Conservation (phyloP, 192 early-diverging fungal species). For the Coemansia sp. region DNA sequence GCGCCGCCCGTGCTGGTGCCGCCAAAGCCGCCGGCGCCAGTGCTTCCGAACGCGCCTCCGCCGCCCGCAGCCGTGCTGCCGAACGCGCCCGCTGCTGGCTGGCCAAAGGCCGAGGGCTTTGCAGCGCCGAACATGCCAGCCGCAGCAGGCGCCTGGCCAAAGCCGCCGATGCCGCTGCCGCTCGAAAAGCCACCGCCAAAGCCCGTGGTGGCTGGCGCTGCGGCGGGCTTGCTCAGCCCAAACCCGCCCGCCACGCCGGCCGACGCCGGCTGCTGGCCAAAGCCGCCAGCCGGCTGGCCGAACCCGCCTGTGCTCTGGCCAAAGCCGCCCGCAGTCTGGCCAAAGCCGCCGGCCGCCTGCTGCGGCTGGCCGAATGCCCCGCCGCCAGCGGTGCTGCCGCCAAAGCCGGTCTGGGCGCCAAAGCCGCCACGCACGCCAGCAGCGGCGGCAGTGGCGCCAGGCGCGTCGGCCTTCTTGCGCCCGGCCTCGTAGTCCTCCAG, state of each 20-base stretch:
- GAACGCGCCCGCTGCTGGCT: constrained; percentile 13
- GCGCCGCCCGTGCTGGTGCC: constrained; percentile 8
- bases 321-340: not conserved
- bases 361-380: not conserved
- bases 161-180: constrained; percentile 15
- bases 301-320: constrained; percentile 11
- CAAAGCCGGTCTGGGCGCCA: constrained; percentile 30
- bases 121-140: constrained; percentile 40
- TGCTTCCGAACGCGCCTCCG: constrained; percentile 31
- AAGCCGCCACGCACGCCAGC: constrained; percentile 39
- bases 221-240: constrained; percentile 4
- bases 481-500: constrained; percentile 85
- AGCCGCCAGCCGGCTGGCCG: constrained; percentile 31
- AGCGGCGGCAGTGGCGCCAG: constrained; percentile 11
- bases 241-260: not conserved
- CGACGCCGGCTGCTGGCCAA: constrained; percentile 19
- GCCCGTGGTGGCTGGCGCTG: not conserved
- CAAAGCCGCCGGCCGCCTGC: constrained; percentile 14
- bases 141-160: constrained; percentile 40
- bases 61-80: not conserved
- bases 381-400: constrained; percentile 1
- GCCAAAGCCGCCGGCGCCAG: constrained; percentile 41
- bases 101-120: constrained; percentile 49
- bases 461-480: constrained; percentile 62
- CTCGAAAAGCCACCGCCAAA: constrained; percentile 22